Conservation (phyloP, 805 yeast species). For the Saccharomycopsis sp. region DNA sequence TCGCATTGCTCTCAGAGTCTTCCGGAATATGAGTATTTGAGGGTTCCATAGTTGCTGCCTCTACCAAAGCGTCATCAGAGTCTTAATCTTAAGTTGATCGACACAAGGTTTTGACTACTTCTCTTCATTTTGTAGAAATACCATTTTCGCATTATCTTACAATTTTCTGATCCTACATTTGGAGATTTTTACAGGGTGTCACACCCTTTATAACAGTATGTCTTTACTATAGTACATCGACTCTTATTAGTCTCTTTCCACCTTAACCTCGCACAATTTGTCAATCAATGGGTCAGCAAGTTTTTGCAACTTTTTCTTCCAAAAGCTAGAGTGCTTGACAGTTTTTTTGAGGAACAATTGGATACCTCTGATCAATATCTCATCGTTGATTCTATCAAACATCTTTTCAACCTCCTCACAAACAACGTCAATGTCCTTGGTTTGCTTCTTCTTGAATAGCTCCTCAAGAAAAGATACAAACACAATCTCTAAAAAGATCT, state of each 20-base stretch:
- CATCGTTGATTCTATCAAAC: constrained; percentile 38
- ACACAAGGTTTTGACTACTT: no score
- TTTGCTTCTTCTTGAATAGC: constrained; percentile 47
- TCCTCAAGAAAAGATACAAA: constrained; percentile 58
- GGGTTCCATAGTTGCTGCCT: no score
- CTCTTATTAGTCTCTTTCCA: neutral
- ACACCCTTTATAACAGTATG: no score
- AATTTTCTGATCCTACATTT: no score
- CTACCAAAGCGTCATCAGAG: no score
- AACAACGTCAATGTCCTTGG: constrained; percentile 26
- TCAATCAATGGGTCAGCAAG: constrained; percentile 37
- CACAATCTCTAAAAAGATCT: constrained; percentile 64
- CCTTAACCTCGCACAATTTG: neutral
- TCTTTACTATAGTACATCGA: no score
- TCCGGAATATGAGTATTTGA: no score
- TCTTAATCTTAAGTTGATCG: no score
- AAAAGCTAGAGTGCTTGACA: constrained; percentile 37
- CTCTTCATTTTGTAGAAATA: no score
- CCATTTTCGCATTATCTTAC: no score
- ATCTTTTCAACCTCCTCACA: constrained; percentile 30
- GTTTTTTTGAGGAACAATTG: constrained; percentile 47
- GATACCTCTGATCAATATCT: constrained; percentile 53
- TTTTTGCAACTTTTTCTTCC: constrained; percentile 45
- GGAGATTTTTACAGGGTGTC: no score
- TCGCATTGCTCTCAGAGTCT: no score